Evolutionary conservation across 2,329 filamentous ascomycete genomes (phyloP).

Genomic region (Apiospora malaysiana): DNA sequence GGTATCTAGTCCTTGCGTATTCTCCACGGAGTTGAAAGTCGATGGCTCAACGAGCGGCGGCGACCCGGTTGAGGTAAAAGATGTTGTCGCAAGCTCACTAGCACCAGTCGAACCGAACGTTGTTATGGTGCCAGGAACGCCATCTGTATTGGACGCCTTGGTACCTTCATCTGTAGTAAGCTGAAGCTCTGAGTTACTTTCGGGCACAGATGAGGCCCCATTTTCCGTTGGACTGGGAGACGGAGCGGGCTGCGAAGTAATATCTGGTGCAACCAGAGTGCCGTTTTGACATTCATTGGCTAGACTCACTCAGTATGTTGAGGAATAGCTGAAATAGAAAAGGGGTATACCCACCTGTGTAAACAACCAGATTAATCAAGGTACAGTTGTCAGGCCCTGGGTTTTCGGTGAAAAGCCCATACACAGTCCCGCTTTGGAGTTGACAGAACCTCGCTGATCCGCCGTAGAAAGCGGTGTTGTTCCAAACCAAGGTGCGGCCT

Average conservation of each 20-base stretch:
- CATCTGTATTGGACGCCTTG: not conserved
- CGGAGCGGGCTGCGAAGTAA: not conserved
- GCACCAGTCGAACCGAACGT: not conserved
- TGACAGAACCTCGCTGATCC: constrained; percentile 22
- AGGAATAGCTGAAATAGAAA: not conserved
- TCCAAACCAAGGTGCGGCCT: constrained; percentile 14
- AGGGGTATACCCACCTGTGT: constrained; percentile 13
- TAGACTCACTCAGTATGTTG: not conserved
- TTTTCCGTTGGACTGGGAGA: not conserved
- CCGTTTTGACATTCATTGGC: constrained; percentile 12
- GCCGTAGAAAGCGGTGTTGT: constrained; percentile 21
- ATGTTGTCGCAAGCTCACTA: not conserved
- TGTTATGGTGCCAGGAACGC: not conserved
- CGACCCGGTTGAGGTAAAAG: not conserved
- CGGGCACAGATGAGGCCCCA: not conserved
- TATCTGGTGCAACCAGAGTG: not conserved
- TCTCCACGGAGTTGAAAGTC: not conserved
- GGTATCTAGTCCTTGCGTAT: not conserved
- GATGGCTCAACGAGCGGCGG: not conserved
- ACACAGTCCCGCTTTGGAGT: not conserved
- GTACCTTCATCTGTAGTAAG: not conserved
- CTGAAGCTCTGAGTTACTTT: not conserved
- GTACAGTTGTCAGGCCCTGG: not conserved
- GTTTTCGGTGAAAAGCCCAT: constrained; percentile 11
- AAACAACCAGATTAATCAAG: constrained; percentile 20